Conservation (phyloP, 2,329 filamentous ascomycete species). For the Bipolaris oryzae region DNA sequence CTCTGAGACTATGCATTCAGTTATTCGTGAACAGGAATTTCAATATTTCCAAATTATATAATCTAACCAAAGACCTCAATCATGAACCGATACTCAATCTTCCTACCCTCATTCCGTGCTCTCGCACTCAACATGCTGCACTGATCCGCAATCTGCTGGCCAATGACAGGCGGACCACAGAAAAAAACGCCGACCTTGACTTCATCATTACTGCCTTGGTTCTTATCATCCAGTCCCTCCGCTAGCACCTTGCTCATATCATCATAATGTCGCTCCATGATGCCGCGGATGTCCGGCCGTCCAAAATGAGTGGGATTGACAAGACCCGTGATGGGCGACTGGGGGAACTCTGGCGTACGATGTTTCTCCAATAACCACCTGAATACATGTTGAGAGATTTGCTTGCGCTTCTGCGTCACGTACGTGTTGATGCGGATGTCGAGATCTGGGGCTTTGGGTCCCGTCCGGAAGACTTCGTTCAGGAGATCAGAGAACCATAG, state of each 20-base stretch:
- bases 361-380: slow-evolving; percentile 63
- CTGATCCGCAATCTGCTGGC: slow-evolving; percentile 61
- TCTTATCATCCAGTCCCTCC: slow-evolving; percentile 26
- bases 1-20: no score
- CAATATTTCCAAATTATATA: background rate
- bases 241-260: slow-evolving; percentile 54
- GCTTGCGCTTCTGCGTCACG: slow-evolving; percentile 61
- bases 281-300: slow-evolving; percentile 59
- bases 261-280: slow-evolving; percentile 61
- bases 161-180: slow-evolving; percentile 62
- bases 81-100: slow-evolving; percentile 63
- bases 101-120: slow-evolving; percentile 58
- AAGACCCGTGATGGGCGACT: slow-evolving; percentile 61
- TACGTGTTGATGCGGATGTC: slow-evolving; percentile 64
- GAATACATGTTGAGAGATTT: slow-evolving; percentile 61
- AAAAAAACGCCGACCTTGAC: slow-evolving; percentile 63
- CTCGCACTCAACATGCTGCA: slow-evolving; percentile 59
- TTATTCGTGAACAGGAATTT: no score
- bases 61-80: slow-evolving; percentile 61
- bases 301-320: slow-evolving; percentile 62
- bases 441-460: slow-evolving; percentile 46
- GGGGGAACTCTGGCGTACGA: slow-evolving; percentile 58
- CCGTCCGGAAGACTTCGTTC: slow-evolving; percentile 52
- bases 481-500: slow-evolving; percentile 64
- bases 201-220: slow-evolving; percentile 29